Base-by-base conservation (phyloP, 176 grass and related monocot genomes). In the Luzula sylvatica region DNA sequence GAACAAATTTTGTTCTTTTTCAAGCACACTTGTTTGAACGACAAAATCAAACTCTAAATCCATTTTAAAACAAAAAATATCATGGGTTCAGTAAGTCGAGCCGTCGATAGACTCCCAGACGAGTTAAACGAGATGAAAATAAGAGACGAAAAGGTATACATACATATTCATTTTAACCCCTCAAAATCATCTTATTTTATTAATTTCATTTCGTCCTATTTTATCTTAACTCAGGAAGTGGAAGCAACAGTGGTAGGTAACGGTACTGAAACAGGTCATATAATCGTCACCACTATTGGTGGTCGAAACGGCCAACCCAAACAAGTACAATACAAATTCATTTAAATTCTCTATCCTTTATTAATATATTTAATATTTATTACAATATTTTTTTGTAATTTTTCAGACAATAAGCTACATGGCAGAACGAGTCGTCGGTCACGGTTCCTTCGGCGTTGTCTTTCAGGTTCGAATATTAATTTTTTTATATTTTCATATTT, bases 401-500 rank as follows among this genome's bases (percentile, higher is more conserved):
- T 53, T 75, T 30, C 81, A 94, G 87, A 86, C 70, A 56, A 69
- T 94, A 61, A 94, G 78, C 58, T 94, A 94, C 73, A 76, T 82
- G 77, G 58, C 87, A 68, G 87, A 94, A 62, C 82, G 78, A 24
- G 72, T 76, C 41, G 82, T 94, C 3, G 87, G 87, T 39, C 87
- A 73, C 27, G 87, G 81, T 50, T 94, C 87, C 46, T 94, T 94
- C 72, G 87, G 87, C 41, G 56, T 94, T 71, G 87, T 94, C 21
- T 94, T 86, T 55, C 79, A 88, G 79, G 84, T 88, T 1, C 2
- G 70, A 35, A 35, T 35, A 35, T 35, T 9, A 35, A 7, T 35
- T 35, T 35, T 35, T 35, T 35, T 35, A 35, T 9, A 1, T 35
- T 35, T 2, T 4, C 30, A 35, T 35, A 35, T 7, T 35, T 35